Conservation (phyloP, 2,329 filamentous ascomycete genomes). For the Rutstroemia sydowiana region DNA sequence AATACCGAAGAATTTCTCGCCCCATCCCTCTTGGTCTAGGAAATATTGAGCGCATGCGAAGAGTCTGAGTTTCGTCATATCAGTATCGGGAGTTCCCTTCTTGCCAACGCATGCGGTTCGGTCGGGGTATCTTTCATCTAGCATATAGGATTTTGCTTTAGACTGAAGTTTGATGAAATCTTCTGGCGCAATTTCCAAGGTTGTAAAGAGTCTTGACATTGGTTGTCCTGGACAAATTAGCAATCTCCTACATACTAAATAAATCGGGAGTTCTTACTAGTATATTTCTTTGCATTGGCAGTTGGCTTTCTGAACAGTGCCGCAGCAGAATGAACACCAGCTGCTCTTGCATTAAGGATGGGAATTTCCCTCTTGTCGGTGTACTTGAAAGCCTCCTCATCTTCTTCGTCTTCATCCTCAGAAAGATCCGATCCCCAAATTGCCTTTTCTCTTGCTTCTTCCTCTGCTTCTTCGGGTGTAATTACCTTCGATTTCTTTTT, state of each 20-base stretch:
- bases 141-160: slow-evolving; percentile 29
- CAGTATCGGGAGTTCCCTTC: slow-evolving; percentile 20
- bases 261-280: slow-evolving; percentile 17
- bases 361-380: slow-evolving; percentile 10
- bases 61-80: slow-evolving; percentile 26
- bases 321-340: slow-evolving; percentile 25
- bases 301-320: slow-evolving; percentile 26
- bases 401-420: slow-evolving; percentile 13
- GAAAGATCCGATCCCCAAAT: slow-evolving; percentile 26
- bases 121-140: slow-evolving; percentile 26
- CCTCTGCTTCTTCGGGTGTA: slow-evolving; percentile 13
- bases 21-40: slow-evolving; percentile 27
- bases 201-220: slow-evolving; percentile 26
- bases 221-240: slow-evolving; percentile 20
- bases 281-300: slow-evolving; percentile 26
- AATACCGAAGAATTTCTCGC: slow-evolving; percentile 23
- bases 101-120: slow-evolving; percentile 24
- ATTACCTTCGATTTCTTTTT: slow-evolving; percentile 10
- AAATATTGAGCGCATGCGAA: slow-evolving; percentile 25
- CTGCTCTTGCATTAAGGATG: slow-evolving; percentile 20
- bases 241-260: background rate
- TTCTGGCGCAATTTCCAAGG: slow-evolving; percentile 24
- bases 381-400: background rate
- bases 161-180: slow-evolving; percentile 27
- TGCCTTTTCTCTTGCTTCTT: slow-evolving; percentile 21